Evolutionary conservation across 1,284 basidiomycete species (phyloP), one percentile per base, ranked within the genome.

Genomic region (Cutaneotrichosporon mucoides): DNA sequence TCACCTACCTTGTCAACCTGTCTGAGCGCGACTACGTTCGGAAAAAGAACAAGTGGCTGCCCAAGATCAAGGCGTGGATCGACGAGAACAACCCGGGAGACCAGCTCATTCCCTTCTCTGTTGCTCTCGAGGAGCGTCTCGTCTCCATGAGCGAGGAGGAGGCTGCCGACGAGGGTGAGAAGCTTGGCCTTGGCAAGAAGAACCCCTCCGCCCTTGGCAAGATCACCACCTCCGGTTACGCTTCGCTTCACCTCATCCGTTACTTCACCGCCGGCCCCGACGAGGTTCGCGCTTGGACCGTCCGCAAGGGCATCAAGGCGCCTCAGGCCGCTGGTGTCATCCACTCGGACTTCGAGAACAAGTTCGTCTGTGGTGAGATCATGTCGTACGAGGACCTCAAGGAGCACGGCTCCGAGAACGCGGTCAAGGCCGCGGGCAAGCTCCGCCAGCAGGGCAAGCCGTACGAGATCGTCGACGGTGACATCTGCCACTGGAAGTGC

Each of bases 301-400:
- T 99, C 73, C 84, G 94, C 59, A 86, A 86, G 65, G 94, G 92
- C 35, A 91, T 88, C 47, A 96, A 94, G 77, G 96, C 96, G 1
- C 96, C 95, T 13, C 89, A 93, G 73, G 96, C 96, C 2, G 96
- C 96, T 41, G 96, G 96, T 79, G 93, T 99, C 70, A 99, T 99
- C 73, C 95, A 99, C 66, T 69, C 63, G 55, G 62, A 67, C 53
- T 60, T 62, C 65, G 66, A 98, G 81, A 90, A 95, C 78, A 96
- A 96, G 81, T 98, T 99, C 71, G 90, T 99, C n/a, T 99, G 95
- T 71, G 96, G 95, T 79, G 95, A 99, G 80, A 97, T 99, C 75
- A 97, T 98, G 91, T 74, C 86, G 4, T 97, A 88, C 72, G 86
- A 87, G 0, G 96, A 98, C 75, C 82, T 99, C 65, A 89, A 89